A percentile compares a stretch with the other conserved stretches of the same genome.
Evolutionary conservation across 2,329 filamentous ascomycete genomes (phyloP).

Genomic region (Pyricularia pennisetigena): DNA sequence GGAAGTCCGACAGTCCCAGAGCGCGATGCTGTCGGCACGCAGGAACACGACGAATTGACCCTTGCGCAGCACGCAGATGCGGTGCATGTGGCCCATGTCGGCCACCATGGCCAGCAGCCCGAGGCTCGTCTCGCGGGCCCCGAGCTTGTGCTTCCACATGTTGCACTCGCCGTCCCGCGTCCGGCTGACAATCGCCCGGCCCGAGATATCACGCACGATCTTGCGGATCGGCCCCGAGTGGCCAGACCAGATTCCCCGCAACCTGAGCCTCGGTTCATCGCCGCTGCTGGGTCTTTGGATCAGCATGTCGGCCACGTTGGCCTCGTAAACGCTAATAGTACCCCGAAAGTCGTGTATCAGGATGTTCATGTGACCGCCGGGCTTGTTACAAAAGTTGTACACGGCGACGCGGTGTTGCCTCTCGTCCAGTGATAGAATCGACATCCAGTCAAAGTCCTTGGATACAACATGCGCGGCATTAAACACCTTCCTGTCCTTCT

Average conservation of each 20-base stretch:
- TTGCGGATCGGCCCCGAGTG: constrained; percentile 75
- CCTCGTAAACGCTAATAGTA: constrained; percentile 71
- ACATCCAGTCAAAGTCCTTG: constrained; percentile 34
- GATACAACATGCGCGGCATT: constrained; percentile 72
- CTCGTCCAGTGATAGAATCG: constrained; percentile 14
- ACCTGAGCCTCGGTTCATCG: constrained; percentile 43
- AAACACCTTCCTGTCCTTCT: constrained; percentile 46
- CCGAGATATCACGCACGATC: constrained; percentile 76
- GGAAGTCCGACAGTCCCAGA: constrained; percentile 66
- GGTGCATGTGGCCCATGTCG: constrained; percentile 62
- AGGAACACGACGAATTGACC: constrained; percentile 76
- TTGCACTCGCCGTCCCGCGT: constrained; percentile 71
- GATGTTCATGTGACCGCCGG: constrained; percentile 57
- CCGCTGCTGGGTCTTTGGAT: constrained; percentile 52
- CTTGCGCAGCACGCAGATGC: constrained; percentile 68
- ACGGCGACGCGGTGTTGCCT: constrained; percentile 50
- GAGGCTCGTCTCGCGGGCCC: constrained; percentile 43
- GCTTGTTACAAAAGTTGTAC: constrained; percentile 59
- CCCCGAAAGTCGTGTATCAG: constrained; percentile 81
- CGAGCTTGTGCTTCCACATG: constrained; percentile 64
- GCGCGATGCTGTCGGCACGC: constrained; percentile 56
- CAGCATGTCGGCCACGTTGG: constrained; percentile 69
- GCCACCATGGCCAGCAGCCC: constrained; percentile 37
- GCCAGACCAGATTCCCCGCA: constrained; percentile 68
- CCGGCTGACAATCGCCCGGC: constrained; percentile 69